Conservation (phyloP, 441 rosid genomes). For the Pelargonium citronellum region DNA sequence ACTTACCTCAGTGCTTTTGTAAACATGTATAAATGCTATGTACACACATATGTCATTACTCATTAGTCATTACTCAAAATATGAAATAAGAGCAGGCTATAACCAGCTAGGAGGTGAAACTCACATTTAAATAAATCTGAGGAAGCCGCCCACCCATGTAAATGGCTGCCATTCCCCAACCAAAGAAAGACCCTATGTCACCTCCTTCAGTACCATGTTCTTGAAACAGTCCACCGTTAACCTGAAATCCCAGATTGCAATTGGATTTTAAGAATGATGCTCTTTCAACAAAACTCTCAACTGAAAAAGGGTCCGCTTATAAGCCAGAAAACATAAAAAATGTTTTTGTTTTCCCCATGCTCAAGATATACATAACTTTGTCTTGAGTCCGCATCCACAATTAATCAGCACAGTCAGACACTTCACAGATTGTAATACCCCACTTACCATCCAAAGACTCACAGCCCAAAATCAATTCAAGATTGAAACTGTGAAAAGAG, state of each 20-base stretch:
- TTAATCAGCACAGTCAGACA: background rate
- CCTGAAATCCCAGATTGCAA: slow-evolving; percentile 33
- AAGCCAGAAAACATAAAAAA: too few species aligned
- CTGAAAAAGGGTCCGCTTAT: background rate
- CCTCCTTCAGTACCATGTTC: slow-evolving; percentile 33
- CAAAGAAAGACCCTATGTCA: slow-evolving; percentile 47
- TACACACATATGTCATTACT: too few species aligned
- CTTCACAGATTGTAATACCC: background rate
- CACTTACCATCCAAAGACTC: background rate
- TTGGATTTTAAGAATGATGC: background rate
- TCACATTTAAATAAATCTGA: slow-evolving; percentile 74
- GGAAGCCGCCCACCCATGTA: slow-evolving; percentile 95
- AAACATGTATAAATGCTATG: too few species aligned
- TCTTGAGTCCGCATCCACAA: background rate
- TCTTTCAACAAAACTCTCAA: background rate
- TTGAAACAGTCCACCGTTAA: slow-evolving; percentile 24
- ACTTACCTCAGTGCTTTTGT: background rate
- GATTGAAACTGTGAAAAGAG: background rate
- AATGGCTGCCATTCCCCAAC: slow-evolving; percentile 86
- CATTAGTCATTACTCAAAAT: background rate
- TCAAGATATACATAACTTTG: background rate
- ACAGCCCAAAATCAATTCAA: background rate
- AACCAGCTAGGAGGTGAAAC: slow-evolving; percentile 14
- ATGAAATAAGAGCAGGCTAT: background rate
- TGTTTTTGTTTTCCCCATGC: background rate